phyloP scores from a whole-genome alignment of 1,284 basidiomycete genomes.

The Ustilago sp. region DNA sequence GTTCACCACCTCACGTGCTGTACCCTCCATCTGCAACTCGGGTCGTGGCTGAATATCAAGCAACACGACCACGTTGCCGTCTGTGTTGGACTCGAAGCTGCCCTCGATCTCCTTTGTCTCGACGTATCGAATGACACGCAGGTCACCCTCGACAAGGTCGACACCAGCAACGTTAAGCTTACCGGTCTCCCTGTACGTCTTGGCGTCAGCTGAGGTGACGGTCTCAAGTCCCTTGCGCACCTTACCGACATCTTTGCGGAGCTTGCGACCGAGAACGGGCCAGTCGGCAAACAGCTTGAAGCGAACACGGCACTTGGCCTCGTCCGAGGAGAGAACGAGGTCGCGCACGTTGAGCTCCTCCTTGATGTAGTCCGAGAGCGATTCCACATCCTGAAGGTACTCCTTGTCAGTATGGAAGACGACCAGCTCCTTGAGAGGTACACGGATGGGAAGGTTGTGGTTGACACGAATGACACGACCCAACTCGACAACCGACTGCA shows the following conservation, averaged over 20 bases:
- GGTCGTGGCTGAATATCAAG: slow-evolving; percentile 88
- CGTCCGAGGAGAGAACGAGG: slow-evolving; percentile 88
- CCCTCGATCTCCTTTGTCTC: slow-evolving; percentile 74
- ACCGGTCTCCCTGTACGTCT: slow-evolving; percentile 80
- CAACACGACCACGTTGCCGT: slow-evolving; percentile 93
- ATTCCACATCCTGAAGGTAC: slow-evolving; percentile 87
- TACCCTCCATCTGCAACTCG: slow-evolving; percentile 87
- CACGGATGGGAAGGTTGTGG: slow-evolving; percentile 78
- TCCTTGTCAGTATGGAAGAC: slow-evolving; percentile 90
- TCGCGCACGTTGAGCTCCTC: slow-evolving; percentile 96
- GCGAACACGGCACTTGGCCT: slow-evolving; percentile 84
- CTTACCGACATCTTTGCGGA: slow-evolving; percentile 90
- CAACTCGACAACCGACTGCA: slow-evolving; percentile 94
- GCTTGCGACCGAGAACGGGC: slow-evolving; percentile 91
- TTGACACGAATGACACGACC: slow-evolving; percentile 89
- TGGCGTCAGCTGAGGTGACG: slow-evolving; percentile 85
- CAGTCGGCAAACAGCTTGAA: slow-evolving; percentile 96
- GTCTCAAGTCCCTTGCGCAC: slow-evolving; percentile 89
- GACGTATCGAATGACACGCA: slow-evolving; percentile 90
- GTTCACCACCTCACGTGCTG: slow-evolving; percentile 90
- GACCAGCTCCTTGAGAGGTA: slow-evolving; percentile 90
- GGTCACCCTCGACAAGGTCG: slow-evolving; percentile 86
- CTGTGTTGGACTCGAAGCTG: slow-evolving; percentile 83
- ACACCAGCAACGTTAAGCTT: slow-evolving; percentile 90
- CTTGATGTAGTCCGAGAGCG: slow-evolving; percentile 87